phyloP scores from a whole-genome alignment of 768 basidiomycete genomes.

The Pleurotus djamor region DNA sequence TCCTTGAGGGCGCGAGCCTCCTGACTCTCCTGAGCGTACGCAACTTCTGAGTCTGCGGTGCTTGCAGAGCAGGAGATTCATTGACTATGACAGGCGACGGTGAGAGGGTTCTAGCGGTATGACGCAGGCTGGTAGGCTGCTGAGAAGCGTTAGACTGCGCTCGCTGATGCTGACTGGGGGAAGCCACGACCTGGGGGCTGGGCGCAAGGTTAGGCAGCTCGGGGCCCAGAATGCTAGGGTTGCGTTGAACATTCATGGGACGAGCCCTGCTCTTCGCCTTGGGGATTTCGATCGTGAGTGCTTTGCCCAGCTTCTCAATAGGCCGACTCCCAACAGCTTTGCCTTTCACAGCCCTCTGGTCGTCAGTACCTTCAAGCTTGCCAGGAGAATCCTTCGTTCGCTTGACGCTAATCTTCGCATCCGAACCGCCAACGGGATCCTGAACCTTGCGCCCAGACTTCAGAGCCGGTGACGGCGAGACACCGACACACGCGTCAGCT shows the following conservation, averaged over 20 bases:
- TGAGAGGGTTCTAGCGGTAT: conserved; percentile 20
- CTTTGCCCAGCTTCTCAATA: not conserved
- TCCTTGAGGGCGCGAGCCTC: conserved; percentile 40
- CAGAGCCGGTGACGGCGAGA: conserved; percentile 18
- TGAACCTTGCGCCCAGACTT: conserved; percentile 13
- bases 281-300: not conserved
- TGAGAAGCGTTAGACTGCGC: conserved; percentile 8
- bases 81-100: conserved; percentile 9
- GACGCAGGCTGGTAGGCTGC: conserved; percentile 9
- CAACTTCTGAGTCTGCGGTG: conserved; percentile 21
- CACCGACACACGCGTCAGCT: conserved; percentile 11
- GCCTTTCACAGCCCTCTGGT: not conserved
- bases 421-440: conserved; percentile 9
- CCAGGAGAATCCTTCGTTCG: not conserved
- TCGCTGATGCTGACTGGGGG: conserved; percentile 7
- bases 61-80: conserved; percentile 9
- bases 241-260: conserved; percentile 53
- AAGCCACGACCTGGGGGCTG: conserved; percentile 4
- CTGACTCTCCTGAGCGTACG: conserved; percentile 52
- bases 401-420: not conserved
- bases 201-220: conserved; percentile 48
- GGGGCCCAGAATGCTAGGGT: conserved; percentile 65
- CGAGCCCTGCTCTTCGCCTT: conserved; percentile 15
- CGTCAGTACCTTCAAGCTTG: not conserved
- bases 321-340: not conserved